A percentile compares a stretch with the other conserved stretches of the same genome.
These are phyloP conservation scores for Vickermania ingenoplastis DNA, from an alignment of 208 protist species.

Conservation along the genomic window DNA sequence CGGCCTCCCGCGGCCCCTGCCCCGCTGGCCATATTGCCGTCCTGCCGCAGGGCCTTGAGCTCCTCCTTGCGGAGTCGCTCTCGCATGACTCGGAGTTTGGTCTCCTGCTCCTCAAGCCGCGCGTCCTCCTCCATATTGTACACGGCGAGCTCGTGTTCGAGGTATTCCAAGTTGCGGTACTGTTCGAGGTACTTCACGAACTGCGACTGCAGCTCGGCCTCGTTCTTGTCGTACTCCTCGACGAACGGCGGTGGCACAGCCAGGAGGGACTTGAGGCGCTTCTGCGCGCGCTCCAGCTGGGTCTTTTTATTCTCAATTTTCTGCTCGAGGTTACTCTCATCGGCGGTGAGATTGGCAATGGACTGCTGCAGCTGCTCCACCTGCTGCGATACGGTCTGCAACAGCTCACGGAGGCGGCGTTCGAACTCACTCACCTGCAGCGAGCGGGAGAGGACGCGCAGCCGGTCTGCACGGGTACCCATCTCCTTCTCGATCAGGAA, in stretches of 20 bases:
- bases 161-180: constrained; percentile 91
- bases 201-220: constrained; percentile 83
- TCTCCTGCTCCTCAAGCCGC: constrained; percentile 84
- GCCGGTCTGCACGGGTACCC: constrained; percentile 41
- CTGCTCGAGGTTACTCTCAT: constrained; percentile 89
- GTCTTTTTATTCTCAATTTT: constrained; percentile 95
- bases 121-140: constrained; percentile 82
- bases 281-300: constrained; percentile 89
- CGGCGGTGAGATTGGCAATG: constrained; percentile 74
- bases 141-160: constrained; percentile 85
- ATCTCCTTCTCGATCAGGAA: constrained; percentile 84
- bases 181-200: constrained; percentile 91
- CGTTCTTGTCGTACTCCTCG: constrained; percentile 92
- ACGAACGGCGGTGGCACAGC: constrained; percentile 88
- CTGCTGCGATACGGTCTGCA: constrained; percentile 56
- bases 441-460: constrained; percentile 76
- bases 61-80: constrained; percentile 85
- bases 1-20: no score
- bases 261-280: constrained; percentile 83
- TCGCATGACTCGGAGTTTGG: constrained; percentile 77
- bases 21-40: constrained; percentile 23
- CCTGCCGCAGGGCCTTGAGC: constrained; percentile 59
- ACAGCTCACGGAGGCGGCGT: constrained; percentile 70
- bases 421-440: constrained; percentile 89
- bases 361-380: constrained; percentile 79